Conservation (phyloP, 768 basidiomycete genomes). For the Tylopilus subfusipes region DNA sequence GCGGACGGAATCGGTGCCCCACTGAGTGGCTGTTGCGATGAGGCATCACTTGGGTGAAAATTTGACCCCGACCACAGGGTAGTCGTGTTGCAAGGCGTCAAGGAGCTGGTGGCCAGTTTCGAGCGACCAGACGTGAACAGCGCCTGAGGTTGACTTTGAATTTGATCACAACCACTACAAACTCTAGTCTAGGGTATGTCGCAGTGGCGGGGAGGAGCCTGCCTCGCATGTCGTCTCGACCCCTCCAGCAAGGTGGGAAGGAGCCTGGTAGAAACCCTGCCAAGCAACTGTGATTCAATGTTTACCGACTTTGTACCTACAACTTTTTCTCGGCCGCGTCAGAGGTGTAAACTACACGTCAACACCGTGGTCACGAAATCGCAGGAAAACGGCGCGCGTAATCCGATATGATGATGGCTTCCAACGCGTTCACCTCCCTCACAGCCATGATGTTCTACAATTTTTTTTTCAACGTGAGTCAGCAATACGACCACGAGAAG, state of each 20-base stretch:
- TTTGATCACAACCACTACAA: too few relatives aligned
- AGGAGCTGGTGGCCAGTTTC: background rate
- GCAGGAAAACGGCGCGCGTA: conserved; percentile 51
- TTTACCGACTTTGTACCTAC: too few relatives aligned
- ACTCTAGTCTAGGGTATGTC: too few relatives aligned
- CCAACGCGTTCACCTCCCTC: conserved; percentile 63
- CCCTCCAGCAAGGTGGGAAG: too few relatives aligned
- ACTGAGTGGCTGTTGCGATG: background rate
- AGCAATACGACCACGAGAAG: conserved; percentile 1
- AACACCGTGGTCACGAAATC: conserved; percentile 9
- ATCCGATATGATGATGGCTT: conserved; percentile 68
- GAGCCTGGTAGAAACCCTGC: too few relatives aligned
- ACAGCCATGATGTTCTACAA: conserved; percentile 56
- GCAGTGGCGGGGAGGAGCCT: too few relatives aligned
- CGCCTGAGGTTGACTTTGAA: too few relatives aligned
- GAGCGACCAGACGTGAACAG: conserved; percentile 7
- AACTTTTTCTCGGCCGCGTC: too few relatives aligned
- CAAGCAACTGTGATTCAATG: too few relatives aligned
- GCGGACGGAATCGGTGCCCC: background rate
- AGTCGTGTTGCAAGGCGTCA: background rate
- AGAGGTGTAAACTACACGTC: background rate
- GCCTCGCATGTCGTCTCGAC: too few relatives aligned
- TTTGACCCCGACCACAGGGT: background rate
- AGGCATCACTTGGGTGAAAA: conserved; percentile 10
- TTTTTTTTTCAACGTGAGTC: background rate